phyloP scores from a whole-genome alignment of 306 rosid species.

The Cicer arietinum region DNA sequence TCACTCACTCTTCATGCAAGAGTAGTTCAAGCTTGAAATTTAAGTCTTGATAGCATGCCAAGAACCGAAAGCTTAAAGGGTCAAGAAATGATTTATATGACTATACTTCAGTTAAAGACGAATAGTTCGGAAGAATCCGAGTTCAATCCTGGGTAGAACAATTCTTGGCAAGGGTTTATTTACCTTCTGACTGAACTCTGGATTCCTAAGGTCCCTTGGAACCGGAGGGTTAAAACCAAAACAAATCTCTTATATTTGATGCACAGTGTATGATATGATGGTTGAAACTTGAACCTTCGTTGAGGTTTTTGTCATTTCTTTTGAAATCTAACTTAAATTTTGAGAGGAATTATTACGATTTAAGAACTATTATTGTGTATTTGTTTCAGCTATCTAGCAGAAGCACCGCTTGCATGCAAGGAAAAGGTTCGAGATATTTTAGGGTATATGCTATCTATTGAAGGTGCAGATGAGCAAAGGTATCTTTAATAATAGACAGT shows the following conservation, averaged over 20 bases:
- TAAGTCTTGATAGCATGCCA: slow-evolving; percentile 26
- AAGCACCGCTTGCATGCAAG: slow-evolving; percentile 79
- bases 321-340: neutral
- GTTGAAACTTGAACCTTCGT: slow-evolving; percentile 18
- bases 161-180: no score
- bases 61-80: neutral
- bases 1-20: neutral
- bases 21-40: slow-evolving; percentile 6
- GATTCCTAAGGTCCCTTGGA: no score
- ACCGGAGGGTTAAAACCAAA: no score
- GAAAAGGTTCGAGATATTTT: slow-evolving; percentile 79
- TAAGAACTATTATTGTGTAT: slow-evolving; percentile 21
- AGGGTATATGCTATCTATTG: slow-evolving; percentile 76
- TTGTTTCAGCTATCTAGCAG: slow-evolving; percentile 92
- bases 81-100: neutral
- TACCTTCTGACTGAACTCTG: no score
- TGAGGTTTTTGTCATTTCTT: slow-evolving; percentile 15
- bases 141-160: no score
- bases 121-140: no score
- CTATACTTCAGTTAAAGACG: no score
- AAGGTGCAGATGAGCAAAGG: slow-evolving; percentile 93
- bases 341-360: slow-evolving; percentile 18
- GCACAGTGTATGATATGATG: neutral
- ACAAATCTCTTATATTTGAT: neutral
- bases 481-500: slow-evolving; percentile 42